Percentiles rank a stretch among this genome's conserved stretches.
Conservation (phyloP, 257 asterid species). For the Solanum lycopersicoides region DNA sequence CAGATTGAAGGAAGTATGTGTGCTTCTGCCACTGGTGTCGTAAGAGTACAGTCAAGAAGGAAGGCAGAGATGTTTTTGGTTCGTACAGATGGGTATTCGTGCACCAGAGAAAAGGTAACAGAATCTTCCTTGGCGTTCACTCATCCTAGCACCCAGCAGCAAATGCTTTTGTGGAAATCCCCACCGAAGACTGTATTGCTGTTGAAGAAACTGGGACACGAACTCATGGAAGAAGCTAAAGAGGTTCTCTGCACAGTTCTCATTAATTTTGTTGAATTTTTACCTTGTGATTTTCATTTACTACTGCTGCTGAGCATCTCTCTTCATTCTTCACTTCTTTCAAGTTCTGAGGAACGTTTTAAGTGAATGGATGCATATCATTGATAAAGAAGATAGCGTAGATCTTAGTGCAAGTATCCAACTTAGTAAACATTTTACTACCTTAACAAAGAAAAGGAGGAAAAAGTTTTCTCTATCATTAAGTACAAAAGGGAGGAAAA, state of each 20-base stretch:
- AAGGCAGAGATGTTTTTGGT: constrained; percentile 99
- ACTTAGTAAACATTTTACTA: neutral
- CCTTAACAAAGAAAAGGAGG: neutral
- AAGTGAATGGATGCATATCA: neutral
- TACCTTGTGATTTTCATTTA: neutral
- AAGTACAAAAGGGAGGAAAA: neutral
- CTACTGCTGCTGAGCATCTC: neutral
- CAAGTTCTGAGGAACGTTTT: neutral
- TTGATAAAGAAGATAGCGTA: neutral
- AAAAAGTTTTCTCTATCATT: neutral
- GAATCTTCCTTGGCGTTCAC: constrained; percentile 98
- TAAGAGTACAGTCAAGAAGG: constrained; percentile 90
- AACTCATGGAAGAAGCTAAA: constrained; percentile 97
- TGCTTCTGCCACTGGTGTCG: constrained; percentile 94
- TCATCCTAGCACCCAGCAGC: constrained; percentile 99
- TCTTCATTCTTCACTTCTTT: neutral
- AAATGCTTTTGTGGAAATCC: constrained; percentile 99
- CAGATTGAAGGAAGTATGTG: constrained; percentile 69
- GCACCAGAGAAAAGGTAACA: constrained; percentile 89
- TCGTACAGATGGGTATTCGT: constrained; percentile 94
- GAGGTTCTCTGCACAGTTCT: constrained; percentile 36
- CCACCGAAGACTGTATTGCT: constrained; percentile 81
- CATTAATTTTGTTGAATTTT: neutral
- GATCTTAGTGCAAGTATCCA: neutral
- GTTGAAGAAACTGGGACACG: constrained; percentile 82